Percentiles rank a stretch among this genome's conserved stretches.
These are phyloP conservation scores for Suillus alpinus DNA, from an alignment of 768 basidiomycete genomes.

Conservation along the genomic window DNA sequence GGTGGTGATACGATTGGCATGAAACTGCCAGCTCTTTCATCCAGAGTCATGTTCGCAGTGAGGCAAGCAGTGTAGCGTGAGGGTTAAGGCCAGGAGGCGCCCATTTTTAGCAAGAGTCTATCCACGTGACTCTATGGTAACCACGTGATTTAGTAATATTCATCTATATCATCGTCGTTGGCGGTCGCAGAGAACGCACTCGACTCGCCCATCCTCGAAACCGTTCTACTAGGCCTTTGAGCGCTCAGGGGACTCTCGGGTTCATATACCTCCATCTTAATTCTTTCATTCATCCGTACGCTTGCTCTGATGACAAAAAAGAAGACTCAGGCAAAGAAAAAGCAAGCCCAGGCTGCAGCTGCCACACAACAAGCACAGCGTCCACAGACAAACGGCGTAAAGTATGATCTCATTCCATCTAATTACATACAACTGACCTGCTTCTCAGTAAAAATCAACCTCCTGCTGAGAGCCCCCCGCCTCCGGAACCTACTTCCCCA, in stretches of 20 bases:
- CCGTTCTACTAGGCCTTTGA: not conserved
- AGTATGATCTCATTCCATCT: conserved; percentile 15
- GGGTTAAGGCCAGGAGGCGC: conserved; percentile 1
- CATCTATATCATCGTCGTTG: not conserved
- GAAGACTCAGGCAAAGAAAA: conserved; percentile 26
- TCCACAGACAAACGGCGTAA: conserved; percentile 15
- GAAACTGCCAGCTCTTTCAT: conserved; percentile 20
- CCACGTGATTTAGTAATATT: not conserved
- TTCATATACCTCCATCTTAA: not conserved
- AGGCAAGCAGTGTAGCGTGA: conserved; percentile 25
- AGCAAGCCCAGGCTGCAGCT: conserved; percentile 17
- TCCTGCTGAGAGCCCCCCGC: conserved; percentile 4
- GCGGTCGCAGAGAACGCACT: not conserved
- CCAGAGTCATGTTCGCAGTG: too few relatives aligned
- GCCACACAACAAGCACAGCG: not conserved
- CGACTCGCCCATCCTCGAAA: not conserved
- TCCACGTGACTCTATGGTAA: not conserved
- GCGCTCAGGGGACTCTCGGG: not conserved
- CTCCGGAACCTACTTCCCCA: conserved; percentile 12
- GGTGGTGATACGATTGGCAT: conserved; percentile 58
- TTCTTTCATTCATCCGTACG: too few relatives aligned
- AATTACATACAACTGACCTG: conserved; percentile 8
- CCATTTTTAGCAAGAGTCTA: not conserved
- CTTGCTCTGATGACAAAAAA: conserved; percentile 31
- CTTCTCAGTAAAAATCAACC: conserved; percentile 12